Conservation (phyloP, 139 green algal genomes). For the Spirogloea muscicola region DNA sequence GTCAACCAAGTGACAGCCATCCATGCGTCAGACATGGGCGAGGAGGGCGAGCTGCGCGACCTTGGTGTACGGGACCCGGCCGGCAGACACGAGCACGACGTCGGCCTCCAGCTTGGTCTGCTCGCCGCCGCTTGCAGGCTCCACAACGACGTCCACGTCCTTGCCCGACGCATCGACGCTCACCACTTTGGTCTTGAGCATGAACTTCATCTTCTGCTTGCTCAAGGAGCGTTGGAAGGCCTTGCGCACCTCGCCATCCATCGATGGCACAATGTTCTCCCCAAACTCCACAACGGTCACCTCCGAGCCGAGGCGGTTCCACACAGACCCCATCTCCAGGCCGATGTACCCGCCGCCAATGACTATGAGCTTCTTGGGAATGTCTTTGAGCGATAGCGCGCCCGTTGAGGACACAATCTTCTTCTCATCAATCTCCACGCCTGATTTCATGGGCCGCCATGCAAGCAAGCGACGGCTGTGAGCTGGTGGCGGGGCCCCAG, state of each 20-base stretch:
- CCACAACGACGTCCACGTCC: conserved; percentile 64
- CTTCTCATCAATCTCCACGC: conserved; percentile 90
- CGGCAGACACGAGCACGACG: conserved; percentile 88
- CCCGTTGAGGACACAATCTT: conserved; percentile 96
- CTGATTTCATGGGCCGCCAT: too few species aligned
- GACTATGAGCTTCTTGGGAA: conserved; percentile 92
- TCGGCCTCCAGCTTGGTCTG: conserved; percentile 74
- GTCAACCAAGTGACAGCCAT: too few species aligned
- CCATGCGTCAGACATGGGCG: too few species aligned
- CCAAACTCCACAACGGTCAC: conserved; percentile 96
- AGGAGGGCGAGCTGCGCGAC: too few species aligned
- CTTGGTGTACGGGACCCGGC: conserved; percentile 53
- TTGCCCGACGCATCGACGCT: conserved; percentile 57
- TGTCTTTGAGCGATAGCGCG: conserved; percentile 76
- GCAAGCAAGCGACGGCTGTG: too few species aligned
- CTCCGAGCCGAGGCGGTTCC: conserved; percentile 80
- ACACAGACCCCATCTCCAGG: conserved; percentile 97
- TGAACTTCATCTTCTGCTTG: conserved; percentile 99
- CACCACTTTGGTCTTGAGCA: conserved; percentile 70
- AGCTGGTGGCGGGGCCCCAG: too few species aligned
- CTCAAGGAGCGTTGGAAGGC: conserved; percentile 82
- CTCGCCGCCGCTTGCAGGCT: conserved; percentile 57
- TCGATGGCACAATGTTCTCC: conserved; percentile 81
- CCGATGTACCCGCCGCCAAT: conserved; percentile 96
- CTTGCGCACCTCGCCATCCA: conserved; percentile 82